Evolutionary conservation across 176 grass and related monocot species (phyloP).

Genomic region (Tillandsia leiboldiana): DNA sequence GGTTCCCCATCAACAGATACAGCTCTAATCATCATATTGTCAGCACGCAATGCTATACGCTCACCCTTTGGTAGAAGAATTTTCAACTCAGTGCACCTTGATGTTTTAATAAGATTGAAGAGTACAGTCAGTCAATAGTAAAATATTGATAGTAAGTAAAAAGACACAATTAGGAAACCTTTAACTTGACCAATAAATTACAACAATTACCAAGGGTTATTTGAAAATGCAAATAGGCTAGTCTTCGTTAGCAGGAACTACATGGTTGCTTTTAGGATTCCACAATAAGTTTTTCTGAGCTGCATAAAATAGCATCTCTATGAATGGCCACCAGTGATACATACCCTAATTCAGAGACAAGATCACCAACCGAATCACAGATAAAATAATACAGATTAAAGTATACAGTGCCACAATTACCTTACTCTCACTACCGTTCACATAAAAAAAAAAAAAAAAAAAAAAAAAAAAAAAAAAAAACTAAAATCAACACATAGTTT

Average conservation of each 20-base stretch:
- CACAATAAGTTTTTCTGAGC: background rate
- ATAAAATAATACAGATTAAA: no score
- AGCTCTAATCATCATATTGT: slow-evolving; percentile 68
- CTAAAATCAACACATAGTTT: no score
- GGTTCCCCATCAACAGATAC: slow-evolving; percentile 77
- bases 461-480: no score
- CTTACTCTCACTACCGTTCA: no score
- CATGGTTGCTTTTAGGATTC: background rate
- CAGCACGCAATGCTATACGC: slow-evolving; percentile 66
- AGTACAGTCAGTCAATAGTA: slow-evolving; percentile 19
- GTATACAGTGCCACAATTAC: no score
- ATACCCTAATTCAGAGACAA: background rate
- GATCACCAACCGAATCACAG: background rate
- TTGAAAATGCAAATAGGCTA: background rate
- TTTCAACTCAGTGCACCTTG: slow-evolving; percentile 87
- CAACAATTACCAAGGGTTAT: background rate
- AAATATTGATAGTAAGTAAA: background rate
- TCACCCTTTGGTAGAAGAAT: slow-evolving; percentile 50
- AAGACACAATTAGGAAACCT: background rate
- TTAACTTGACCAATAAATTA: background rate
- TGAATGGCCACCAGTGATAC: background rate
- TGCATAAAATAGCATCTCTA: background rate
- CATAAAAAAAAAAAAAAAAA: no score
- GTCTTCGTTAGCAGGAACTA: background rate
- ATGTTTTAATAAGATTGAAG: slow-evolving; percentile 31